Base-by-base conservation (phyloP, 176 grass and related monocot species). In the Lolium multiflorum region DNA sequence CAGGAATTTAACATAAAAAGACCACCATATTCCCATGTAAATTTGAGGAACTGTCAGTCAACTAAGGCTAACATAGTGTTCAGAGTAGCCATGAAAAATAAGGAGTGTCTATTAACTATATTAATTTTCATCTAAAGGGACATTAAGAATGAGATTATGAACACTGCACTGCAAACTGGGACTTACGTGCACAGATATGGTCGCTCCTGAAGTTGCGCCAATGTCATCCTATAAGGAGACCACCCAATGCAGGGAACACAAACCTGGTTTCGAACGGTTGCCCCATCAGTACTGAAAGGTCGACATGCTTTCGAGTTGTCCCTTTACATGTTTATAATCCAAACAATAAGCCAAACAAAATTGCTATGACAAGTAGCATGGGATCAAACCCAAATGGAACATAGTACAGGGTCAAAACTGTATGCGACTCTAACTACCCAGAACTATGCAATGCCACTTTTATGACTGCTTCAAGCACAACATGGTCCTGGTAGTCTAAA, bases 211-310 rank as follows among this genome's bases (percentile, higher is more conserved):
- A 26, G 97, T 99, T 58, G 97, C 90, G 0, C 92, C 97, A 20
- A 99, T 99, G 82, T 99, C 97, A 60, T 28, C 28, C 28, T 96
- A 99, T 58, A 74, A 99, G 94, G 18, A 96, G 92, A 24, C 94
- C 97, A 0, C 97, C 97, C 94, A 96, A 71, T 15, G 97, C 97
- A 67, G 97, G 94, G 81, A 96, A 99, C 52, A 99, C 79, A 46
- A 96, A 99, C 86, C 97, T 98, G 67, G 79, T 90, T 91, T 56
- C 39, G 13, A 88, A 80, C 41, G 4, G 72, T 71, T 77, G 52
- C 26, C 17, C 77, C 4, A 67, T 76, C 58, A 84, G 84, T 79
- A 38, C 9, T 49, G 46, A 51, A 72, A 81, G 37, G 39, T 65
- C 6, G 4, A 85, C 4, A 37, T 14, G 71, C 11, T 67, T 56